A percentile compares a stretch with the other conserved stretches of the same genome.
These are phyloP conservation scores for Penicillium griseofulvum DNA, from an alignment of 2,329 filamentous ascomycete genomes.

Conservation along the genomic window DNA sequence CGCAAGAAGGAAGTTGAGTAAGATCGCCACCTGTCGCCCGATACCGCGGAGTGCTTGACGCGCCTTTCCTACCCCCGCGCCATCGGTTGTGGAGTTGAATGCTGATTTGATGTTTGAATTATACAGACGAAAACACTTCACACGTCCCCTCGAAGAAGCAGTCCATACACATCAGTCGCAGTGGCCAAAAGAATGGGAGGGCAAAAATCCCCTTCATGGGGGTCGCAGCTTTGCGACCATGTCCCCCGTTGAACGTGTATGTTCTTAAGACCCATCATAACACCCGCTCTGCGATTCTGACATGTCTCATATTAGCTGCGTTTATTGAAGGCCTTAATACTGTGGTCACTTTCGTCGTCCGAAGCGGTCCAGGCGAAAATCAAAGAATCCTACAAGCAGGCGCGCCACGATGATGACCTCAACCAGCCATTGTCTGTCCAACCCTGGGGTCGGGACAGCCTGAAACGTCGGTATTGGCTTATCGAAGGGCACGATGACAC, in stretches of 20 bases:
- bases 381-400: constrained; percentile 83
- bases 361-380: constrained; percentile 78
- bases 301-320: constrained; percentile 59
- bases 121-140: constrained; percentile 81
- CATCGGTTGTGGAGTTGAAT: constrained; percentile 14
- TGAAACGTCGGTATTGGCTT: constrained; percentile 90
- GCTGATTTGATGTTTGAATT: constrained; percentile 29
- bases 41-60: constrained; percentile 10
- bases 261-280: constrained; percentile 21
- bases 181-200: constrained; percentile 83
- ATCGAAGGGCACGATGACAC: constrained; percentile 94
- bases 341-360: constrained; percentile 88
- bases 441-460: constrained; percentile 83
- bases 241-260: constrained; percentile 76
- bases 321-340: constrained; percentile 74
- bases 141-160: constrained; percentile 89
- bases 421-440: constrained; percentile 90
- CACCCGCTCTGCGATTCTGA: background rate
- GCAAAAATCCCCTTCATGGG: constrained; percentile 77
- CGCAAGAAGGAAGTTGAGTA: constrained; percentile 99
- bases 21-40: constrained; percentile 42
- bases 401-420: constrained; percentile 70
- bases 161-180: constrained; percentile 79
- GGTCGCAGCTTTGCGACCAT: constrained; percentile 79
- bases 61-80: constrained; percentile 6